A percentile compares a stretch with the other conserved stretches of the same genome.
These are phyloP conservation scores for Yueomyces sp. DNA, from an alignment of 805 yeast genomes.

Conservation along the genomic window DNA sequence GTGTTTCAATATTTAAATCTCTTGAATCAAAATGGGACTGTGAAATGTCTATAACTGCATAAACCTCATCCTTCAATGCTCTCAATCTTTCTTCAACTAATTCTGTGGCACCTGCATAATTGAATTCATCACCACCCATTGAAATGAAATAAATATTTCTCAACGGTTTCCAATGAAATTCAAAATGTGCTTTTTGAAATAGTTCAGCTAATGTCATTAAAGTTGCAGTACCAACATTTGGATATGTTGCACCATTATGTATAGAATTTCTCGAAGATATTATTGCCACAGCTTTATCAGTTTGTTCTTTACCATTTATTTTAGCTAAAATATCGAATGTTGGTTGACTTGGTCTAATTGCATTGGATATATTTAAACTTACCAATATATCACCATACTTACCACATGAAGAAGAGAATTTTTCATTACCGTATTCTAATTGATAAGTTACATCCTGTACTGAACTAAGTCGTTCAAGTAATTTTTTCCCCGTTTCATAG, in stretches of 20 bases:
- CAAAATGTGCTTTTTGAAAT: slow-evolving; percentile 47
- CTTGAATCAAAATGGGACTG: slow-evolving; percentile 25
- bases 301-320: slow-evolving; percentile 70
- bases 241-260: slow-evolving; percentile 54
- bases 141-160: slow-evolving; percentile 75
- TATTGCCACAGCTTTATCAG: slow-evolving; percentile 52
- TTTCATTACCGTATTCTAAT: slow-evolving; percentile 3
- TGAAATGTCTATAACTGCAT: slow-evolving; percentile 59
- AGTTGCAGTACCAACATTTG: slow-evolving; percentile 61
- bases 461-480: slow-evolving; percentile 19
- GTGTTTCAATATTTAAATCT: slow-evolving; percentile 37
- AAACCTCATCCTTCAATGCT: slow-evolving; percentile 43
- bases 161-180: slow-evolving; percentile 66
- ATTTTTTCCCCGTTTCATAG: slow-evolving; percentile 44
- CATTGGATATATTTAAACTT: slow-evolving; percentile 27
- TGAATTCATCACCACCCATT: slow-evolving; percentile 68
- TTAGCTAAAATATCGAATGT: slow-evolving; percentile 69
- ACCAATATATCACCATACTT: slow-evolving; percentile 5
- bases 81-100: slow-evolving; percentile 45
- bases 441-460: slow-evolving; percentile 5
- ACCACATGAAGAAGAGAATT: slow-evolving; percentile 10
- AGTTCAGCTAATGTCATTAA: slow-evolving; percentile 55
- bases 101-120: slow-evolving; percentile 68
- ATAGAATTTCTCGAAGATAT: slow-evolving; percentile 74
- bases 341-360: slow-evolving; percentile 40